Base-by-base conservation (phyloP, 768 basidiomycete species). In the Panaeolus papilionaceus region DNA sequence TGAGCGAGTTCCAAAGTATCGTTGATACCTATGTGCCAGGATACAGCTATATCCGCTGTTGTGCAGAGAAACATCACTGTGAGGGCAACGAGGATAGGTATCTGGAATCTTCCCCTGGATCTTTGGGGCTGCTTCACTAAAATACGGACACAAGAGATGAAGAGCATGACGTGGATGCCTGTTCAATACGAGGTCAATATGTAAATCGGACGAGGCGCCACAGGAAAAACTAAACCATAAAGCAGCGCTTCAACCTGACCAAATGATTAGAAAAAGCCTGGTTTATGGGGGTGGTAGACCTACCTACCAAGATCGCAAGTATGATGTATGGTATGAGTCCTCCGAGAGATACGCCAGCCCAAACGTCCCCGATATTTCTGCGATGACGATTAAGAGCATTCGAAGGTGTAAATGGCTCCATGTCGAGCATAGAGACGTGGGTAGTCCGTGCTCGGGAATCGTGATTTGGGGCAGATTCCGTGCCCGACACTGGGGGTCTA, bases 41-140 rank as follows among this genome's bases (percentile, higher is more conserved):
- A 70, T 9, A 74, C 39, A n/a, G 66, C 73, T 26, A 74, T 45
- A 65, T 76, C 75, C 7, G 65, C 68, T n/a, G 74, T 74, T 0
- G 74, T 67, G 9, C 74, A 65, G 0, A 71, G 28, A 64, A 74
- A 74, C 73, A 73, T 74, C 11, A 71, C 61, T 16, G 67, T 26
- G 11, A 70, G 69, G 10, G 72, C 70, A 28, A 38, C 66, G 18
- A 74, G 63, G 64, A 75, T 72, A 33, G 64, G 26, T 38, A 68
- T 61, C 45, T 69, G 70, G n/a, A 70, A 42, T 42, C 49, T 49
- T 20, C 69, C 64, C 33, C 33, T 5, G 33, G 33, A 33, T 63
- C 63, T 42, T 44, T 66, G 67, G 28, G 6, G 47, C 18, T 26
- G 26, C 20, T 51, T 51, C 6, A 23, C 9, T 11, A 51, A 26